Evolutionary conservation across 208 protist species (phyloP), one percentile per base, ranked within the genome.

Genomic region (Polymyxa betae): DNA sequence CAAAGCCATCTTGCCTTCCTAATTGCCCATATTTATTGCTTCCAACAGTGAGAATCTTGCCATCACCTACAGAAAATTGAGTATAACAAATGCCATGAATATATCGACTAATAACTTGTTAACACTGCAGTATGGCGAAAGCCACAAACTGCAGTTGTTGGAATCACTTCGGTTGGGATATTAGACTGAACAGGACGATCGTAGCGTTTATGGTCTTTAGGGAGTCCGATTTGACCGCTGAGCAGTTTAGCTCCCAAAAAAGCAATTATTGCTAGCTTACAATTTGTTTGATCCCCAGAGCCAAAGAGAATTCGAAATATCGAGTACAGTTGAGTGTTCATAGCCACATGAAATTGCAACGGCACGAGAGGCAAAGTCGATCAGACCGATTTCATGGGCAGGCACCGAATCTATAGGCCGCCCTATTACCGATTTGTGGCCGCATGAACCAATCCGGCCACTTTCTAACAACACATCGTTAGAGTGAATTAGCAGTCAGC

Each of bases 221-320:
- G 35, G 5, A 40, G n/a, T 5, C 72, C 72, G 16, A 82, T 5
- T 35, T 82, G 72, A 5, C 72, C 72, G 35, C 72, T 82, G n/a
- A 35, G 5, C 16, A 5, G 72, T 5, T 43, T 82, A 38, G 72
- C n/a, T 82, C 5, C n/a, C 35, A 45, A n/a, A n/a, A n/a, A 43
- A 43, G 10, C 35, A 43, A 40, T 5, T 35, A 12, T 82, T 5
- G n/a, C n/a, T 35, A 82, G 35, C 40, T 35, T 82, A 82, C 72
- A 82, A 82, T 82, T 82, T 82, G 72, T 82, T 82, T 5, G 5
- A 20, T 82, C 72, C 72, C 72, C 72, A 82, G 5, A 43, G 35
- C n/a, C 40, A 82, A 20, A 82, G 16, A 5, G 72, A 82, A 5
- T n/a, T n/a, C 5, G 5, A 5, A 82, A 5, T 5, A 43, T 35